phyloP scores from a whole-genome alignment of 2,329 filamentous ascomycete genomes.

The Chaetomium globosum region DNA sequence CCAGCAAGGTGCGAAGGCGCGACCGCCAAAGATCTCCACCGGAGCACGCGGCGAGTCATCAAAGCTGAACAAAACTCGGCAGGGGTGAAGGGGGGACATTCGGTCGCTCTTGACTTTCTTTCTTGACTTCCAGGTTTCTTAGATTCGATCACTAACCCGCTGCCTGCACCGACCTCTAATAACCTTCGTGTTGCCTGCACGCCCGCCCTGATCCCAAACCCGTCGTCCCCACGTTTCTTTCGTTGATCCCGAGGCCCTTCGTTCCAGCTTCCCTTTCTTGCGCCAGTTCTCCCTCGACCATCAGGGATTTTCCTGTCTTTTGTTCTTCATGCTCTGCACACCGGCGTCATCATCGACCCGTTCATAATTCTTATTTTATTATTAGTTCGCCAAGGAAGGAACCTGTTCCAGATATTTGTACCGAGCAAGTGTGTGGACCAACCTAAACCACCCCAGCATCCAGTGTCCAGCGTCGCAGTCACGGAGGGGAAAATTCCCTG shows the following conservation, averaged over 20 bases:
- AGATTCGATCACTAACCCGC: too few relatives aligned
- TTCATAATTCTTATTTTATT: conserved; percentile 9
- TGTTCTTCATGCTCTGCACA: background rate
- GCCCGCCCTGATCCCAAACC: background rate
- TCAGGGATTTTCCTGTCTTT: conserved; percentile 13
- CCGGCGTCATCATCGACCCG: conserved; percentile 4
- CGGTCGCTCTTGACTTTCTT: background rate
- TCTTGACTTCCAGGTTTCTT: background rate
- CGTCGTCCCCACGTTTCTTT: background rate
- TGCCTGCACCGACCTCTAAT: background rate
- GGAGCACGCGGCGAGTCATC: conserved; percentile 14
- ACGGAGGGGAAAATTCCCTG: conserved; percentile 16
- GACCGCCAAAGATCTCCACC: conserved; percentile 19
- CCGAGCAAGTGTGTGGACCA: conserved; percentile 20
- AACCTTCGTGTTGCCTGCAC: background rate
- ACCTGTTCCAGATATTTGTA: conserved; percentile 16
- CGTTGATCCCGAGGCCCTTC: conserved; percentile 1
- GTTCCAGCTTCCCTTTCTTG: background rate
- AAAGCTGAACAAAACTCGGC: conserved; percentile 1
- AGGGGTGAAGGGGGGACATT: background rate
- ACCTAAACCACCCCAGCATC: background rate
- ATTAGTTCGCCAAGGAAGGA: conserved; percentile 1
- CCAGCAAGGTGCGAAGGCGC: conserved; percentile 7
- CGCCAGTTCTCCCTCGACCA: background rate
- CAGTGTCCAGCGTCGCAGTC: conserved; percentile 11